Conservation (phyloP, 192 early-diverging fungal species). For the Backusella australiensis region DNA sequence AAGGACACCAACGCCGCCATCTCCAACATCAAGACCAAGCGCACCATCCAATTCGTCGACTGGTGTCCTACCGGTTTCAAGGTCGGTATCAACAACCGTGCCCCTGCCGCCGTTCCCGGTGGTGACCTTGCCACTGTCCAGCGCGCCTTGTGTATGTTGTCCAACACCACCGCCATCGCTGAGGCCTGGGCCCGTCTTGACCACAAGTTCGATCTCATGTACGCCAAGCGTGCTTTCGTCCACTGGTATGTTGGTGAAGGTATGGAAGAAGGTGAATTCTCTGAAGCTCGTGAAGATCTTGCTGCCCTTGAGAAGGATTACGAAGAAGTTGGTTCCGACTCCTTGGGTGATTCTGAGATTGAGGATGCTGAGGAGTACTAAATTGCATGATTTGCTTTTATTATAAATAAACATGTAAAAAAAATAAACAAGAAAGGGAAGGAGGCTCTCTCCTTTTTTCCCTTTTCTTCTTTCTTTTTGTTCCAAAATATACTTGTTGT, state of each 20-base stretch:
- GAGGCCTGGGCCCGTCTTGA: slow-evolving; percentile 99
- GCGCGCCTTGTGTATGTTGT: slow-evolving; percentile 96
- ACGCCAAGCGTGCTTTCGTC: slow-evolving; percentile 99
- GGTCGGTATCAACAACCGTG: slow-evolving; percentile 96
- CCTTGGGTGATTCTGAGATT: slow-evolving; percentile 79
- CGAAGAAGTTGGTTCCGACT: slow-evolving; percentile 99
- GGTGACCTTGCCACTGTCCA: slow-evolving; percentile 96
- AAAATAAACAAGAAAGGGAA: background rate
- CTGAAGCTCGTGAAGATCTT: slow-evolving; percentile 99
- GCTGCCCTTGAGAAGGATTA: slow-evolving; percentile 99
- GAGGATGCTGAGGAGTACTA: slow-evolving; percentile 48
- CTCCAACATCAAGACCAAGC: slow-evolving; percentile 90
- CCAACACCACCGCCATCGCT: slow-evolving; percentile 99
- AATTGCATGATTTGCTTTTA: slow-evolving; percentile 2
- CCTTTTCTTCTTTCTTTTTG: background rate
- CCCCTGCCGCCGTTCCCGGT: slow-evolving; percentile 87
- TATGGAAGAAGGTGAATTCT: slow-evolving; percentile 99
- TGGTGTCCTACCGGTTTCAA: slow-evolving; percentile 99
- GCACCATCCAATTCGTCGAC: slow-evolving; percentile 97
- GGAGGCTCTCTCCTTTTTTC: background rate
- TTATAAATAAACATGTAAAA: slow-evolving; percentile 7
- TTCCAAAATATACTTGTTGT: background rate
- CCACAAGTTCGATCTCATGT: slow-evolving; percentile 99
- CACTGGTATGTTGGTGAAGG: slow-evolving; percentile 99
- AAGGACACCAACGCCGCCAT: slow-evolving; percentile 96